These are phyloP conservation scores for Paramyrothecium roridum DNA, from an alignment of 2,329 filamentous ascomycete genomes.

Conservation along the genomic window DNA sequence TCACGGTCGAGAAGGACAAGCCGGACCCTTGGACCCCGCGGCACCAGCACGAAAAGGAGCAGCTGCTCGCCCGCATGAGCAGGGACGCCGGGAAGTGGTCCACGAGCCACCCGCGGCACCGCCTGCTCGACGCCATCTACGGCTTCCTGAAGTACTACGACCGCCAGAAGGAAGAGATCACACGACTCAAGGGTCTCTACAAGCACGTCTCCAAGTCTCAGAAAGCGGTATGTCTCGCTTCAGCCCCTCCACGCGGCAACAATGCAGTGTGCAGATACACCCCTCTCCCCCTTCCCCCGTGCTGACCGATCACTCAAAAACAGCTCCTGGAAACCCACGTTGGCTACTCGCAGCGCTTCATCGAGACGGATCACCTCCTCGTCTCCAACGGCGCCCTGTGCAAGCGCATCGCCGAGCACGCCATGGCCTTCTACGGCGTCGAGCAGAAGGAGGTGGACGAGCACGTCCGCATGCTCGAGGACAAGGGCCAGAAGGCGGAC, in stretches of 20 bases:
- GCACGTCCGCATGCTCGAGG: conserved; percentile 34
- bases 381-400: conserved; percentile 42
- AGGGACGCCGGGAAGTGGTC: background rate
- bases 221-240: conserved; percentile 15
- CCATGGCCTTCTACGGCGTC: conserved; percentile 44
- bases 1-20: background rate
- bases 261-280: too few relatives aligned
- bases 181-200: conserved; percentile 31
- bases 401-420: conserved; percentile 39
- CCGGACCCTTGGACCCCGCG: background rate
- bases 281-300: too few relatives aligned
- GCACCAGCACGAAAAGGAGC: background rate
- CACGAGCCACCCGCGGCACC: conserved; percentile 31
- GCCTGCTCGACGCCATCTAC: conserved; percentile 35
- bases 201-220: conserved; percentile 30
- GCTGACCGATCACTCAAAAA: background rate
- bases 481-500: conserved; percentile 36
- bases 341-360: conserved; percentile 54
- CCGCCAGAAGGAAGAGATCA: conserved; percentile 30
- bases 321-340: conserved; percentile 53
- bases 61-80: background rate
- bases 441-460: conserved; percentile 38
- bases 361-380: conserved; percentile 38
- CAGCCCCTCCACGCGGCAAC: background rate
- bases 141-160: conserved; percentile 32